These are phyloP conservation scores for Xylaria sp. DNA, from an alignment of 2,329 filamentous ascomycete genomes.

Conservation along the genomic window DNA sequence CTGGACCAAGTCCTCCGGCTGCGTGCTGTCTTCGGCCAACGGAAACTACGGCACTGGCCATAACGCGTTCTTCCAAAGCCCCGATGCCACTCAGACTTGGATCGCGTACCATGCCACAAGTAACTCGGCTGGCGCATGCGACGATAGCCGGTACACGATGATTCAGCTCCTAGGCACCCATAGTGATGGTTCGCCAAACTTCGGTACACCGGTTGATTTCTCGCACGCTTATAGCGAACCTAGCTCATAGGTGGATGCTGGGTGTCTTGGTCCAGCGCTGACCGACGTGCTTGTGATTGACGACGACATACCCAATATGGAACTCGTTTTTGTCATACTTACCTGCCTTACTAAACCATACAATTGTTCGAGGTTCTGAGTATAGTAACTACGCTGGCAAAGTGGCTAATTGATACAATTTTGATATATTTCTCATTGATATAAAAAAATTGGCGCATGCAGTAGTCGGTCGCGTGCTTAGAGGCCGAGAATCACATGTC, in stretches of 20 bases:
- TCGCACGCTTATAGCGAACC: conserved; percentile 30
- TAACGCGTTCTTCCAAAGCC: conserved; percentile 68
- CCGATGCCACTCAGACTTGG: conserved; percentile 65
- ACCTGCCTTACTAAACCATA: background rate
- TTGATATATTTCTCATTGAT: background rate
- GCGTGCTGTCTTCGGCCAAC: conserved; percentile 63
- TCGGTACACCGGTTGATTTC: conserved; percentile 53
- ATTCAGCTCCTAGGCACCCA: conserved; percentile 63
- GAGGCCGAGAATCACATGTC: background rate
- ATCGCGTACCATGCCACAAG: conserved; percentile 67
- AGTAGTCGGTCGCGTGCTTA: no score
- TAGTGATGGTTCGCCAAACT: conserved; percentile 63
- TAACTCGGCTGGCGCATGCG: conserved; percentile 61
- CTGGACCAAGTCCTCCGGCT: conserved; percentile 64
- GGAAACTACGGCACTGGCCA: conserved; percentile 68
- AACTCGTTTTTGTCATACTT: background rate
- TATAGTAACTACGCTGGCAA: background rate
- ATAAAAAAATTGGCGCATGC: background rate
- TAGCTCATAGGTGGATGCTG: background rate
- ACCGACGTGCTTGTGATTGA: background rate
- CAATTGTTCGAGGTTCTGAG: background rate
- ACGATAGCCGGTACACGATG: conserved; percentile 65
- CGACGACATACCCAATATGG: background rate
- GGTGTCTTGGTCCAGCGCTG: no score
- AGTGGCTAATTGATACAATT: background rate